Evolutionary conservation across 306 rosid species (phyloP), one percentile per base, ranked within the genome.

Genomic region (Begonia fuchsioides): DNA sequence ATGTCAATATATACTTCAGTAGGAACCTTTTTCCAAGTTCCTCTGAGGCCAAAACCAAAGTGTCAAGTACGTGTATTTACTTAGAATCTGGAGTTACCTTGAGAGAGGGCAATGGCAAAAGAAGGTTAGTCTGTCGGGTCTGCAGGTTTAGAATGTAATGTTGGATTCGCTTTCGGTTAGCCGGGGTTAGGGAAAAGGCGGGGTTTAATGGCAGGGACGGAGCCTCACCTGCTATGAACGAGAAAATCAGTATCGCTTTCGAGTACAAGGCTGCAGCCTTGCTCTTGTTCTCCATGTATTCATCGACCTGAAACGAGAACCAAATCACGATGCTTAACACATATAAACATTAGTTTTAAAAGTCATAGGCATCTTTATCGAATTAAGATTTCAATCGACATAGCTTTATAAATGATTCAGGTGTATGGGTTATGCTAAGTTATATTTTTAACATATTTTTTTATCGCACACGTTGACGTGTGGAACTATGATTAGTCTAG

Each of bases 141-240:
- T 67, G 81, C 74, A 92, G 61, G 57, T 60, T 52, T 49, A 16
- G 38, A 56, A 92, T 85, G 52, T 75, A 82, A 50, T 73, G 73
- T 50, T 73, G 72, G 51, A 92, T 80, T 60, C 87, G 75, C 72
- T 75, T 63, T 80, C 71, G 59, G 56, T 68, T 62, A n/a, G 43
- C 74, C 0, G 67, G 62, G 56, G 74, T 66, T 47, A 85, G 67
- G 12, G 60, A 67, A 68, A 92, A 82, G 16, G 87, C 81, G 26
- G 98, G 94, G 39, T 61, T 82, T 51, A 84, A 72, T 19, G 82
- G 72, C 55, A 92, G 81, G 49, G 75, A 61, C 39, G 65, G 65
- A 54, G 94, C 98, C 80, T 82, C 96, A 55, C 64, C 71, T 50
- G 76, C 72, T 39, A 92, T 72, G 50, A 92, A 92, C 26, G 83